These are phyloP conservation scores for Tetradesmus obliquus DNA, from an alignment of 139 green algal species.

Conservation along the genomic window DNA sequence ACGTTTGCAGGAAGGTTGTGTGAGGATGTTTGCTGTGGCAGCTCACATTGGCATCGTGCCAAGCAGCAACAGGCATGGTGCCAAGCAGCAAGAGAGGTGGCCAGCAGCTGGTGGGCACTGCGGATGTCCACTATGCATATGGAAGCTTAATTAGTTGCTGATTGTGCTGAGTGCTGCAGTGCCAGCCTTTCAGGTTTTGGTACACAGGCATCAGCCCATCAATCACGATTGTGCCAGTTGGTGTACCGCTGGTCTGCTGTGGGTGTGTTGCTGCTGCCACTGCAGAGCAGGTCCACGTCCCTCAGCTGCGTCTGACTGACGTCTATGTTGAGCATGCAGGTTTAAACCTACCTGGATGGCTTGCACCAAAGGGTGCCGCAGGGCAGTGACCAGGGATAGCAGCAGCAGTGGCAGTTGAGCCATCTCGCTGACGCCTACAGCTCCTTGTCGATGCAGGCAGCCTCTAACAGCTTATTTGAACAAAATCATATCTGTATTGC, in stretches of 20 bases:
- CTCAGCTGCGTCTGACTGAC: too few species aligned
- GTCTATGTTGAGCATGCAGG: too few species aligned
- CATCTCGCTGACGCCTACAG: background rate
- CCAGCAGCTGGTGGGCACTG: background rate
- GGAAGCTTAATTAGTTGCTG: too few species aligned
- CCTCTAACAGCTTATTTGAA: background rate
- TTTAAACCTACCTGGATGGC: conserved; percentile 2
- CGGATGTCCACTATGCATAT: too few species aligned
- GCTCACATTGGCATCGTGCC: background rate
- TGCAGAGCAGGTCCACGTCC: background rate
- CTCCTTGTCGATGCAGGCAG: background rate
- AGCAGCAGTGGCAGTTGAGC: background rate
- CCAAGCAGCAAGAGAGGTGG: background rate
- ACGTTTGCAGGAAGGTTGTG: background rate
- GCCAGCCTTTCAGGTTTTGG: too few species aligned
- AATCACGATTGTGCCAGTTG: too few species aligned
- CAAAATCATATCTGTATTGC: too few species aligned
- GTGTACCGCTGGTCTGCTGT: too few species aligned
- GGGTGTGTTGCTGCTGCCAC: background rate
- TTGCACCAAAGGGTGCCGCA: conserved; percentile 9
- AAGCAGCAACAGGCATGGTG: background rate
- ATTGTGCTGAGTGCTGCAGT: too few species aligned
- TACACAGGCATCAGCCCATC: too few species aligned
- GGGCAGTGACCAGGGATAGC: background rate
- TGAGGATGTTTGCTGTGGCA: too few species aligned